Evolutionary conservation across 768 basidiomycete genomes (phyloP).

Genomic region (Sarcodon aspratus): DNA sequence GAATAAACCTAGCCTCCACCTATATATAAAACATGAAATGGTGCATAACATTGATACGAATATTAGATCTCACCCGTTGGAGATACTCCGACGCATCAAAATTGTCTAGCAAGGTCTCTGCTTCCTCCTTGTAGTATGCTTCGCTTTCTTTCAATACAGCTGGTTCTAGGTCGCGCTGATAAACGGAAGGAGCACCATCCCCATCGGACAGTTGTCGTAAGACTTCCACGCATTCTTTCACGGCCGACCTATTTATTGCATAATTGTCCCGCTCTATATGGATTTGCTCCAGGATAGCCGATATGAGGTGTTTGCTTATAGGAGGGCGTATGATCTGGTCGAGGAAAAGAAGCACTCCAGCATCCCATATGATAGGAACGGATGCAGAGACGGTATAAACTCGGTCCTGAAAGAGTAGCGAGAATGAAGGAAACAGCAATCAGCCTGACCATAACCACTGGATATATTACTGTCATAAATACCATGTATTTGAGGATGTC

Average conservation of each 20-base stretch:
- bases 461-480: conserved; percentile 3
- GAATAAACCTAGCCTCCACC: conserved; percentile 72
- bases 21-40: conserved; percentile 19
- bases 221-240: conserved; percentile 83
- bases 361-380: conserved; percentile 72
- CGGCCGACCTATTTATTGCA: conserved; percentile 81
- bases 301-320: conserved; percentile 74
- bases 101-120: conserved; percentile 50
- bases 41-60: not conserved
- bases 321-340: conserved; percentile 68
- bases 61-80: conserved; percentile 42
- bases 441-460: not conserved
- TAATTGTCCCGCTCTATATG: conserved; percentile 88
- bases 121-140: conserved; percentile 71
- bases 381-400: conserved; percentile 67
- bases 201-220: conserved; percentile 55
- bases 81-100: conserved; percentile 82
- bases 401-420: conserved; percentile 55
- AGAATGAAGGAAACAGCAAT: conserved; percentile 7
- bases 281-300: conserved; percentile 78
- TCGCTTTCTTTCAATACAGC: conserved; percentile 67
- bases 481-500: conserved; percentile 98
- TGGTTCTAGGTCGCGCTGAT: conserved; percentile 79
- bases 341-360: conserved; percentile 76
- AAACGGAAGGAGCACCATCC: conserved; percentile 41